phyloP scores from a whole-genome alignment of 2,329 filamentous ascomycete species.

The Fusarium nisikadoi region DNA sequence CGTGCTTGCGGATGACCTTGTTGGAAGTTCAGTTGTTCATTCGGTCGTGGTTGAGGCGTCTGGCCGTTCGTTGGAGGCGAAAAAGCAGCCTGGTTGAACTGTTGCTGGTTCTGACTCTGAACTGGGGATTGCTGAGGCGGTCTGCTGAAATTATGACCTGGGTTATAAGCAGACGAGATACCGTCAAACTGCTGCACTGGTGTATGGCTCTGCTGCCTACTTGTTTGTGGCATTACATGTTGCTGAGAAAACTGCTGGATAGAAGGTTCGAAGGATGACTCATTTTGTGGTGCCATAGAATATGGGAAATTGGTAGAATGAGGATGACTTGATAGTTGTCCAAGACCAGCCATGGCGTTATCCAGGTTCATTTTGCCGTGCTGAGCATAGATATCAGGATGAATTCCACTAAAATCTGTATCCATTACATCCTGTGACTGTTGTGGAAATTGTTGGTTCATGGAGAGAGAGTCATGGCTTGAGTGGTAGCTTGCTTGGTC shows the following conservation, averaged over 20 bases:
- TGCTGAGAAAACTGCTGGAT: constrained; percentile 48
- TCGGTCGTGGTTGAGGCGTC: constrained; percentile 40
- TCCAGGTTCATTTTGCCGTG: constrained; percentile 48
- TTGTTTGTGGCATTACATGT: constrained; percentile 49
- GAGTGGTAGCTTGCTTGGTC: constrained; percentile 47
- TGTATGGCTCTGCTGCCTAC: constrained; percentile 49
- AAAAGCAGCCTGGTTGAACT: constrained; percentile 42
- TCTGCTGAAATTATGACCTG: constrained; percentile 41
- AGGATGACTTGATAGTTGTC: constrained; percentile 47
- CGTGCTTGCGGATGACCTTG: constrained; percentile 38
- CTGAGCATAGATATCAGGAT: constrained; percentile 52
- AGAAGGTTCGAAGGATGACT: constrained; percentile 48
- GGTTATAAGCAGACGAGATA: constrained; percentile 43
- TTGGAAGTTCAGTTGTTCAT: constrained; percentile 38
- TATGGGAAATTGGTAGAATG: constrained; percentile 51
- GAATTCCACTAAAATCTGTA: constrained; percentile 51
- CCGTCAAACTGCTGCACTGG: constrained; percentile 49
- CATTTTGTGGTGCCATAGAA: constrained; percentile 48
- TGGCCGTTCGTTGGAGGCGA: constrained; percentile 44
- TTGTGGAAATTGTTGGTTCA: constrained; percentile 51
- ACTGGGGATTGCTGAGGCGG: constrained; percentile 47
- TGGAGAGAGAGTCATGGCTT: constrained; percentile 46
- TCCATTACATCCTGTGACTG: constrained; percentile 51
- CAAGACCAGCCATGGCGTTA: constrained; percentile 45
- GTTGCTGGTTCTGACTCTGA: constrained; percentile 45